phyloP scores from a whole-genome alignment of 2,329 filamentous ascomycete genomes.

The Hymenoscyphus repandus region DNA sequence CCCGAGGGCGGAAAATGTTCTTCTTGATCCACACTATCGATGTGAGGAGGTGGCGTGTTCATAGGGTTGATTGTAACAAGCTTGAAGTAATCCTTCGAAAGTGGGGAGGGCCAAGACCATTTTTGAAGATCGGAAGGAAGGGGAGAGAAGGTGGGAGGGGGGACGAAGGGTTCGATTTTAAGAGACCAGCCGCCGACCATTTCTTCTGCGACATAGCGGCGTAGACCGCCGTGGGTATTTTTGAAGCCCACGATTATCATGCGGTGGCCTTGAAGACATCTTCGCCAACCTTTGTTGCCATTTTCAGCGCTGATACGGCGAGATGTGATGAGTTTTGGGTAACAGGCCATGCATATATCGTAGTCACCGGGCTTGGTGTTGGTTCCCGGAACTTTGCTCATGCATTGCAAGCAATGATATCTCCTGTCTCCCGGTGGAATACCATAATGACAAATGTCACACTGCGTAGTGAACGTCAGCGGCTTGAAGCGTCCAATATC shows the following conservation, averaged over 20 bases:
- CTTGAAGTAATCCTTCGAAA: conserved; percentile 33
- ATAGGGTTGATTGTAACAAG: conserved; percentile 49
- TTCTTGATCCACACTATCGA: conserved; percentile 20
- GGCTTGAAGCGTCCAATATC: conserved; percentile 54
- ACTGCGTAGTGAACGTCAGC: conserved; percentile 67
- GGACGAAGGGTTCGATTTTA: conserved; percentile 46
- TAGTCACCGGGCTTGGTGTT: conserved; percentile 59
- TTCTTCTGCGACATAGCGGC: conserved; percentile 63
- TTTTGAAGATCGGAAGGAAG: conserved; percentile 36
- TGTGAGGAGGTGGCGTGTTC: conserved; percentile 33
- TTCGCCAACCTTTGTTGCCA: conserved; percentile 74
- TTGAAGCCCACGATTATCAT: conserved; percentile 79
- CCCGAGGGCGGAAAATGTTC: conserved; percentile 66
- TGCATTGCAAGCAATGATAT: conserved; percentile 71
- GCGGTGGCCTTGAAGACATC: conserved; percentile 74
- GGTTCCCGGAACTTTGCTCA: background rate
- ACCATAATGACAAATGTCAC: conserved; percentile 69
- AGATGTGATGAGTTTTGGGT: conserved; percentile 58
- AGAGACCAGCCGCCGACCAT: conserved; percentile 73
- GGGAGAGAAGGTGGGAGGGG: conserved; percentile 30
- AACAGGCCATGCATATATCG: conserved; percentile 78
- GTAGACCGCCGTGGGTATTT: conserved; percentile 60
- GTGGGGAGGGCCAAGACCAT: conserved; percentile 46
- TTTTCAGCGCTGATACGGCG: conserved; percentile 69
- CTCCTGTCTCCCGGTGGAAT: conserved; percentile 66